Evolutionary conservation across 2,329 filamentous ascomycete genomes (phyloP).

Genomic region (Botrytis deweyae): DNA sequence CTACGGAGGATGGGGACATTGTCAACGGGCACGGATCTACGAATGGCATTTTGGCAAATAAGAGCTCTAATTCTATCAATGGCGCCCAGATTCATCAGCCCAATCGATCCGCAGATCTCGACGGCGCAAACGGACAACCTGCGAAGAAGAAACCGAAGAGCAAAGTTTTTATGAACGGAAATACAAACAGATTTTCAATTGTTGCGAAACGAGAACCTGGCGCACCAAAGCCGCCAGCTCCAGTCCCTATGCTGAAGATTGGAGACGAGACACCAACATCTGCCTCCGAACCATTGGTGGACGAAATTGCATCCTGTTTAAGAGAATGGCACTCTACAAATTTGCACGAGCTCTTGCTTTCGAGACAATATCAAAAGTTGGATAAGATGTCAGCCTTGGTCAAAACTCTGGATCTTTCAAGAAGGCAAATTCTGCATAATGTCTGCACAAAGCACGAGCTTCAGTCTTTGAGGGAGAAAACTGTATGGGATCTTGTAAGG

Average conservation of each 20-base stretch:
- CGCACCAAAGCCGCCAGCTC: slow-evolving; percentile 77
- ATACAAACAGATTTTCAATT: slow-evolving; percentile 43
- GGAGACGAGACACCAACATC: slow-evolving; percentile 95
- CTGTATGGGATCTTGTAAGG: slow-evolving; percentile 90
- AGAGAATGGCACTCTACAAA: slow-evolving; percentile 99
- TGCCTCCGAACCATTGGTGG: slow-evolving; percentile 82
- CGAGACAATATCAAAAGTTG: slow-evolving; percentile 75
- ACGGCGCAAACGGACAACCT: slow-evolving; percentile 16
- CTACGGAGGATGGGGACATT: slow-evolving; percentile 6
- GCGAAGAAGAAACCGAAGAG: slow-evolving; percentile 28
- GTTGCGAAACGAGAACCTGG: slow-evolving; percentile 61
- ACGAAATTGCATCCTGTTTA: slow-evolving; percentile 95
- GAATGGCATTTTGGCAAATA: slow-evolving; percentile 23
- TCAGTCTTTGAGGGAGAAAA: slow-evolving; percentile 75
- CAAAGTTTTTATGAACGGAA: slow-evolving; percentile 30
- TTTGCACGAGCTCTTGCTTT: slow-evolving; percentile 84
- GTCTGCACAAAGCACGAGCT: slow-evolving; percentile 88
- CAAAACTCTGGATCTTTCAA: slow-evolving; percentile 75
- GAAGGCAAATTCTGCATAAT: slow-evolving; percentile 90
- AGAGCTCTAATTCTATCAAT: neutral
- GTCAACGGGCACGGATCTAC: slow-evolving; percentile 23
- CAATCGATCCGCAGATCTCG: neutral
- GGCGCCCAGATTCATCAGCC: neutral
- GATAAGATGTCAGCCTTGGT: slow-evolving; percentile 81
- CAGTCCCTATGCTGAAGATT: slow-evolving; percentile 95